Percentiles rank a stretch among this genome's conserved stretches.
Conservation (phyloP, 2,329 filamentous ascomycete species). For the Coleophoma cylindrospora region DNA sequence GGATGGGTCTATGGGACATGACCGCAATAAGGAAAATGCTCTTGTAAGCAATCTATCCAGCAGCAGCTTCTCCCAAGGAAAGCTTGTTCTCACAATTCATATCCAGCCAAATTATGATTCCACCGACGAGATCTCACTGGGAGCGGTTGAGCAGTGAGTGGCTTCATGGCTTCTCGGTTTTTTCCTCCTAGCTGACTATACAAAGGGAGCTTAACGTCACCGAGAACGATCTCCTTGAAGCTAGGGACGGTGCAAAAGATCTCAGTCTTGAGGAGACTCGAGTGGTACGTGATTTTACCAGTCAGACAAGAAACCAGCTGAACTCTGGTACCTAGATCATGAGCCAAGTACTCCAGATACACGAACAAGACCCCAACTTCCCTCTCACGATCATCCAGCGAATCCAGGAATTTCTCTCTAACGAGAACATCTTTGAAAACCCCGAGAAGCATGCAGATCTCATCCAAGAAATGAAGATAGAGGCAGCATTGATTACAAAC, state of each 20-base stretch:
- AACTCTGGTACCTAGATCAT: constrained; percentile 20
- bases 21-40: not conserved
- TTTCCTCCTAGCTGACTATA: not conserved
- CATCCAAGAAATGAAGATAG: constrained; percentile 49
- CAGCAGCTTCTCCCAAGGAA: not conserved
- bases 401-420: constrained; percentile 36
- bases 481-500: constrained; percentile 47
- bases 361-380: constrained; percentile 43
- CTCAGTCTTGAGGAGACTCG: constrained; percentile 37
- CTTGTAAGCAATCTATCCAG: not conserved
- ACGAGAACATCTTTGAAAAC: constrained; percentile 37
- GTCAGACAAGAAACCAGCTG: not conserved
- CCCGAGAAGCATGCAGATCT: constrained; percentile 42
- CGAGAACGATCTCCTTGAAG: constrained; percentile 40
- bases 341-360: constrained; percentile 33
- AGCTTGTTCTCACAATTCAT: not conserved
- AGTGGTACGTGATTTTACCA: constrained; percentile 21
- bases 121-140: not conserved
- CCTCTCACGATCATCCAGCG: constrained; percentile 33
- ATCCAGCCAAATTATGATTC: not conserved
- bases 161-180: not conserved
- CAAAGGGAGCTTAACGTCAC: constrained; percentile 34
- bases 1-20: not conserved
- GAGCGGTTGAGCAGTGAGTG: not conserved
- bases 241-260: constrained; percentile 35